These are phyloP conservation scores for Colletotrichum tropicale DNA, from an alignment of 2,329 filamentous ascomycete species.

Conservation along the genomic window DNA sequence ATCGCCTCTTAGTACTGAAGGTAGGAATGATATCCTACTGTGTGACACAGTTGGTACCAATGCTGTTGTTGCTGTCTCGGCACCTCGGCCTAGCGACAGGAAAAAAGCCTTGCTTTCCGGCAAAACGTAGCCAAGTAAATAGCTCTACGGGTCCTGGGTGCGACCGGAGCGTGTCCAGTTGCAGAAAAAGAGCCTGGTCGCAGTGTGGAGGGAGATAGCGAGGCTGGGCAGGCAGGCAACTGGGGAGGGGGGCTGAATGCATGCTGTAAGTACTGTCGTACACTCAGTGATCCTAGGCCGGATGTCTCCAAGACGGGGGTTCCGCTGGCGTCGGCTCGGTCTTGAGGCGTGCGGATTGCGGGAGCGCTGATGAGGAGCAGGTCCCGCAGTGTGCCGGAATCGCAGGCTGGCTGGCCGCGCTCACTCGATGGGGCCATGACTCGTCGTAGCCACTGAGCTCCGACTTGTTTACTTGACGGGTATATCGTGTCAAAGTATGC, in stretches of 20 bases:
- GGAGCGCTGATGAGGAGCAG: neutral
- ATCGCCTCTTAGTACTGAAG: neutral
- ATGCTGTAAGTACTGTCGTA: slow-evolving; percentile 1
- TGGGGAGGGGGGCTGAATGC: neutral
- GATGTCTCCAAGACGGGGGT: neutral
- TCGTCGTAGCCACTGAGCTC: slow-evolving; percentile 8
- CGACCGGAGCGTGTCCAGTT: neutral
- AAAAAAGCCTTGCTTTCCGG: neutral
- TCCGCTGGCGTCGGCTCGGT: slow-evolving; percentile 8
- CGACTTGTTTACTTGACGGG: slow-evolving; percentile 3
- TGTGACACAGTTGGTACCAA: neutral
- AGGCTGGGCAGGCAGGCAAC: slow-evolving; percentile 1
- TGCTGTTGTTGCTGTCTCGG: neutral
- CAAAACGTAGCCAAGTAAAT: neutral
- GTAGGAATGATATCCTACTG: neutral
- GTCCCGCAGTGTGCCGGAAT: neutral
- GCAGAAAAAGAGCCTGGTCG: neutral
- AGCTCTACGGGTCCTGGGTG: neutral
- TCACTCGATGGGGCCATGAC: slow-evolving; percentile 1
- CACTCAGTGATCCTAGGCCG: neutral
- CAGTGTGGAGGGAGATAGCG: slow-evolving; percentile 1
- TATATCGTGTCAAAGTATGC: neutral
- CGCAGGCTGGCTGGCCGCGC: neutral
- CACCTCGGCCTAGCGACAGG: neutral
- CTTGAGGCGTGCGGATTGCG: slow-evolving; percentile 9